These are phyloP conservation scores for Nakaseomyces nivariensis DNA, from an alignment of 1,139 yeast species.

Conservation along the genomic window DNA sequence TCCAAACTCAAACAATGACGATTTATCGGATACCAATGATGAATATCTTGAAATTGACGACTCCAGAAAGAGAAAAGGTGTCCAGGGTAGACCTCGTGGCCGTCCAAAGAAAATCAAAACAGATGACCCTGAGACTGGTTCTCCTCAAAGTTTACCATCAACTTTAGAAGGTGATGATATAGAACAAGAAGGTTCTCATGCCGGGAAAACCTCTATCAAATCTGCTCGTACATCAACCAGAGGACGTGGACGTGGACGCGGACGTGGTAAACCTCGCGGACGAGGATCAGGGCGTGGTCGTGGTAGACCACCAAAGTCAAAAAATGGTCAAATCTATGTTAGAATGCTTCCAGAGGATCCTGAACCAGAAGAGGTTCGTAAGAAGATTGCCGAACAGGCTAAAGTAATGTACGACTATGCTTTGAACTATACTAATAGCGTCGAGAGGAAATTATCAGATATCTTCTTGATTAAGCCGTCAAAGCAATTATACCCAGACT, in stretches of 20 bases:
- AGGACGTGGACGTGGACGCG: conserved; percentile 25
- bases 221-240: conserved; percentile 19
- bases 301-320: conserved; percentile 19
- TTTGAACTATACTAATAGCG: conserved; percentile 37
- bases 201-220: conserved; percentile 21
- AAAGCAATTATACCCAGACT: conserved; percentile 71
- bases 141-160: conserved; percentile 1
- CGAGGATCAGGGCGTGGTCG: conserved; percentile 14
- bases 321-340: conserved; percentile 29
- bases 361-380: conserved; percentile 35
- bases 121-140: conserved; percentile 7
- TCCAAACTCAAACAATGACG: not conserved
- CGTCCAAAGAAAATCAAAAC: conserved; percentile 15
- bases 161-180: not conserved
- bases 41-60: not conserved
- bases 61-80: conserved; percentile 12
- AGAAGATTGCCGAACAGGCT: conserved; percentile 30
- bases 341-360: conserved; percentile 37
- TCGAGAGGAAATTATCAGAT: conserved; percentile 41
- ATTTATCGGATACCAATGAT: not conserved
- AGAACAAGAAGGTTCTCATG: conserved; percentile 3
- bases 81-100: conserved; percentile 12
- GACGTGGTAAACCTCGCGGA: conserved; percentile 17
- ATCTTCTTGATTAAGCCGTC: conserved; percentile 64
- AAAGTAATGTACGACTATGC: conserved; percentile 33